Base-by-base conservation (phyloP, 2,329 filamentous ascomycete genomes). In the Alternaria triticina region DNA sequence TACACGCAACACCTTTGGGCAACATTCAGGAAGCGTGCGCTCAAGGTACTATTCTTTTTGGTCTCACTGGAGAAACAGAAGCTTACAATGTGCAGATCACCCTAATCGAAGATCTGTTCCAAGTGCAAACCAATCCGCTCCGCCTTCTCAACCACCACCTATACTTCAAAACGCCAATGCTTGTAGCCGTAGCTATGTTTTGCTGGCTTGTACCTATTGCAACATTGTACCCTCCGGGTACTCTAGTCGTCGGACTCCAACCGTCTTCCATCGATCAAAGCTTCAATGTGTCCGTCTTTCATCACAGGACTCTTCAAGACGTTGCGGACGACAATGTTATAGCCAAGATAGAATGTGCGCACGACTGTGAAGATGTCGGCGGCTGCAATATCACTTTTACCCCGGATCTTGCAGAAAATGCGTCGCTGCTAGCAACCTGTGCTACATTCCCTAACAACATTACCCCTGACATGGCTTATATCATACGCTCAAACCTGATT, bases 61-160 rank as follows among this genome's bases (percentile, higher is more conserved):
- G 15, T 36, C 33, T 3, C 1, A 0, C 33, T 36, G 5, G 15
- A 7, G 15, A 0, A 5, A 9, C 4, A 0, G 33, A 36, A 36
- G 33, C 8, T 36, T 10, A 36, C 15, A n/a, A 36, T n/a, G 2
- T 9, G 33, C 7, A 36, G 33, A 36, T 36, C 33, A 36, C 1
- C 33, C 33, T 36, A 1, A 36, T 36, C 33, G 33, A 36, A 36
- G 33, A 36, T 10, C 33, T 36, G 2, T 36, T 36, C 4, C 33
- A n/a, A n/a, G 0, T 36, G 33, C 33, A 36, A 5, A 36, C 33
- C 0, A 36, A 36, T 3, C 33, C 33, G 15, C 33, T 36, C 7
- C 33, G 33, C 0, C 33, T 36, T 36, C 2, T 36, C 33, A 36
- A 36, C 33, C 3, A 36, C 15, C 33, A 36, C 15, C 3, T 36